Evolutionary conservation across 495 filamentous ascomycete species (phyloP), one percentile per base, ranked within the genome.

Genomic region (Aspergillus conjunctus): DNA sequence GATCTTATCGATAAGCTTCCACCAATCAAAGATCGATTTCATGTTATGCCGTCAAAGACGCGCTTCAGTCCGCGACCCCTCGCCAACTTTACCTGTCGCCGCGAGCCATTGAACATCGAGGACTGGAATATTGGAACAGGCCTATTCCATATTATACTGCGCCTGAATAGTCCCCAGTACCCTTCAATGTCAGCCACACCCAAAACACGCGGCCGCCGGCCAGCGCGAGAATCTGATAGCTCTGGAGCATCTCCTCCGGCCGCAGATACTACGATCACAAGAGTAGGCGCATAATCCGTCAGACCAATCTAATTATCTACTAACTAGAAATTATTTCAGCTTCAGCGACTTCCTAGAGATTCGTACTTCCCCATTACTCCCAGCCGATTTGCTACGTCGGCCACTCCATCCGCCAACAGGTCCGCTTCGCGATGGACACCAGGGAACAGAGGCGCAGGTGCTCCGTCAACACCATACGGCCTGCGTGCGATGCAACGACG

Each of bases 401-500:
- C 63, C 30, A 77, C 75, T 2, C 73, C 77, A 5, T 74, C 70
- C 6, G 66, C 59, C 15, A 74, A 74, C 55, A 68, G 75, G 15
- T 77, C 75, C 33, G 71, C 60, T 34, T 74, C 69, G 58, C 71
- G 75, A 56, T 66, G 58, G 51, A 79, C 75, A 26, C 75, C 77
- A 30, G 67, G 75, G 14, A 67, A 67, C 15, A 69, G 74, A 60
- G 71, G 59, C 15, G 62, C 54, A 8, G 70, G 66, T 26, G 79
- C 80, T 41, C 85, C 83, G 12, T 76, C 84, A 30, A 94, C 91
- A 8, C 90, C 91, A 0, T 87, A 92, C 77, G 88, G 86, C 26
- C 81, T 88, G 54, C 85, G 87, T 51, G 86, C 88, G 15, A 82
- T 91, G 51, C 85, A 91, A 62, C 86, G 90, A 46, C 84, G 88